Conservation (phyloP, 495 filamentous ascomycete genomes). For the Cercophora scortea region DNA sequence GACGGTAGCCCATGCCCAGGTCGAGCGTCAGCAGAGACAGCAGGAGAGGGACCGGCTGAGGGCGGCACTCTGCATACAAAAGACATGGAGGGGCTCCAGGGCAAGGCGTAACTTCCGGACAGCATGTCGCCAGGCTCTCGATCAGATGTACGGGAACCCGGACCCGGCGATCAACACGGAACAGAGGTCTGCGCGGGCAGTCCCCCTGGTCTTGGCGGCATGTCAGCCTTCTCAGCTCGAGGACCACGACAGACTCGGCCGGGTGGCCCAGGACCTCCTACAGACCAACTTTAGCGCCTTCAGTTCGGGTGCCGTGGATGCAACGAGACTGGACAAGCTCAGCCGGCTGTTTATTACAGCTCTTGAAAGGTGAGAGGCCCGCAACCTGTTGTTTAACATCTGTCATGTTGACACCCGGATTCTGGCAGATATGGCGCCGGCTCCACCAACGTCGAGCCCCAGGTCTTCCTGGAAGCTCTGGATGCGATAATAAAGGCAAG, state of each 20-base stretch:
- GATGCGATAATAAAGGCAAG: conserved; percentile 4
- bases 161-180: conserved; percentile 1
- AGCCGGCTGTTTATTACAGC: conserved; percentile 24
- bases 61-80: conserved; percentile 68
- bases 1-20: conserved; percentile 76
- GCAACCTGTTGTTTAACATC: not conserved
- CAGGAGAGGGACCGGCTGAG: conserved; percentile 72
- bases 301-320: conserved; percentile 5
- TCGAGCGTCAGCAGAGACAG: conserved; percentile 71
- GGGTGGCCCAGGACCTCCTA: conserved; percentile 30
- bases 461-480: conserved; percentile 9
- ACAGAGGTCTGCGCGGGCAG: conserved; percentile 21
- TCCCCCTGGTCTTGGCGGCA: conserved; percentile 27
- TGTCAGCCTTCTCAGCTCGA: conserved; percentile 20
- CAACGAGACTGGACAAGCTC: conserved; percentile 23
- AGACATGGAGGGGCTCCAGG: conserved; percentile 73
- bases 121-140: conserved; percentile 60
- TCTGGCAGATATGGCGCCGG: conserved; percentile 3
- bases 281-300: conserved; percentile 22
- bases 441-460: not conserved
- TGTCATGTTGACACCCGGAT: not conserved
- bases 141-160: conserved; percentile 36
- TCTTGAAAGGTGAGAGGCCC: conserved; percentile 19
- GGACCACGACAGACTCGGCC: conserved; percentile 27
- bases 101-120: conserved; percentile 50